Percentiles rank a stretch among this genome's conserved stretches.
These are phyloP conservation scores for Globisporangium middletonii DNA, from an alignment of 352 stramenopile genomes.

Conservation along the genomic window DNA sequence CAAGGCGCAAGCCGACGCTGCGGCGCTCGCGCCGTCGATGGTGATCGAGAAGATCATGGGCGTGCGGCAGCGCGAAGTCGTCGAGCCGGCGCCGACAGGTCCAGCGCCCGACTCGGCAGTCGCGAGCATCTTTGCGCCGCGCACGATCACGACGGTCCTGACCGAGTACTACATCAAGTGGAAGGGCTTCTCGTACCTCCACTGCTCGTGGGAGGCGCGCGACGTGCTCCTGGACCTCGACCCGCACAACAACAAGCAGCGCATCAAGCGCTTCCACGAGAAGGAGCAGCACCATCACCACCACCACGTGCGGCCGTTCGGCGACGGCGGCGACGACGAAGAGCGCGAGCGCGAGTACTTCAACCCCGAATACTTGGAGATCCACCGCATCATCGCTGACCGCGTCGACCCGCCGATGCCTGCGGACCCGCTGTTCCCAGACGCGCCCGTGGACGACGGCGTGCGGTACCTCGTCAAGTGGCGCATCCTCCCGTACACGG, in stretches of 20 bases:
- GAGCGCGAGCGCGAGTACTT: conserved; percentile 79
- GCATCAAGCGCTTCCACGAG: conserved; percentile 85
- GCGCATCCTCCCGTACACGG: conserved; percentile 79
- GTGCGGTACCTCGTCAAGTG: conserved; percentile 86
- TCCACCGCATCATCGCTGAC: conserved; percentile 82
- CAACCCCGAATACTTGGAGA: conserved; percentile 88
- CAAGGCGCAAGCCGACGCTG: conserved; percentile 14
- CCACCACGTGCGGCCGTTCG: conserved; percentile 19
- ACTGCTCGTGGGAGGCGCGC: conserved; percentile 79
- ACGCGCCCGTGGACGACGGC: conserved; percentile 80
- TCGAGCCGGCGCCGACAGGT: conserved; percentile 15
- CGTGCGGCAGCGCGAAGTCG: conserved; percentile 41
- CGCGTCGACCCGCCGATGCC: conserved; percentile 56
- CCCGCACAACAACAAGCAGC: conserved; percentile 79
- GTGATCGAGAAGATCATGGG: conserved; percentile 90
- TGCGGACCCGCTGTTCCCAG: conserved; percentile 40
- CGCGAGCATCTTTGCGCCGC: conserved; percentile 30
- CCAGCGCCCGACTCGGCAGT: conserved; percentile 20
- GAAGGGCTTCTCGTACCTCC: conserved; percentile 88
- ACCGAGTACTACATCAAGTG: conserved; percentile 90
- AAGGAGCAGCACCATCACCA: conserved; percentile 54
- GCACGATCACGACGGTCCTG: conserved; percentile 28
- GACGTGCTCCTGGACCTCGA: conserved; percentile 76
- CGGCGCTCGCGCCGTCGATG: conserved; percentile 29
- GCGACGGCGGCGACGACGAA: conserved; percentile 27